Percentiles rank a stretch among this genome's conserved stretches.
These are phyloP conservation scores for Lizonia empirigonia DNA, from an alignment of 2,329 filamentous ascomycete species.

Conservation along the genomic window DNA sequence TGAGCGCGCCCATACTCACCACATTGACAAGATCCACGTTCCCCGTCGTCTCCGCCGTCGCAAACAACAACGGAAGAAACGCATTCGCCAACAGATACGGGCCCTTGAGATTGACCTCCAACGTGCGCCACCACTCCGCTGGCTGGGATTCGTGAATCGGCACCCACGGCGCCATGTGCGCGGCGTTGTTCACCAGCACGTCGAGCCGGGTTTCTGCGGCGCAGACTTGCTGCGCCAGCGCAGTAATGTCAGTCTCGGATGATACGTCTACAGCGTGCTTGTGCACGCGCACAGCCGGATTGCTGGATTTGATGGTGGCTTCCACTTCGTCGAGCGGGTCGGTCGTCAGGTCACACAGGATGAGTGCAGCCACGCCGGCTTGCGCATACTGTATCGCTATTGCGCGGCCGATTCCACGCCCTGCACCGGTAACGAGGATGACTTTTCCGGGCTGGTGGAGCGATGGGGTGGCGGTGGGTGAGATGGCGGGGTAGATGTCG, in stretches of 20 bases:
- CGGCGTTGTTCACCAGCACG: constrained; percentile 58
- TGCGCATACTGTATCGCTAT: constrained; percentile 61
- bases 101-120: constrained; percentile 59
- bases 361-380: constrained; percentile 60
- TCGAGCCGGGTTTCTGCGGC: constrained; percentile 43
- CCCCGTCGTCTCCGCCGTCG: constrained; percentile 21
- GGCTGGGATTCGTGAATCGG: constrained; percentile 46
- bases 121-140: constrained; percentile 50
- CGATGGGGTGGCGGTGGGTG: constrained; percentile 45
- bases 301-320: constrained; percentile 46
- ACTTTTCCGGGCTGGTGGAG: constrained; percentile 47
- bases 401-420: constrained; percentile 60
- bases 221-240: constrained; percentile 42
- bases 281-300: constrained; percentile 51
- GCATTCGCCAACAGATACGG: constrained; percentile 53
- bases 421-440: constrained; percentile 62
- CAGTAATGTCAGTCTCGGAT: constrained; percentile 43
- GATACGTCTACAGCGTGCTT: constrained; percentile 54
- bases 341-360: constrained; percentile 58
- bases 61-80: constrained; percentile 53
- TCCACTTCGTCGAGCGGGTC: constrained; percentile 45
- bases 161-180: constrained; percentile 39
- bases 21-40: constrained; percentile 52
- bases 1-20: constrained; percentile 51
- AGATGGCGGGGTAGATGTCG: constrained; percentile 62